Percentiles rank a stretch among this genome's conserved stretches.
phyloP scores from a whole-genome alignment of 306 rosid species.

The Dryas octopetala region DNA sequence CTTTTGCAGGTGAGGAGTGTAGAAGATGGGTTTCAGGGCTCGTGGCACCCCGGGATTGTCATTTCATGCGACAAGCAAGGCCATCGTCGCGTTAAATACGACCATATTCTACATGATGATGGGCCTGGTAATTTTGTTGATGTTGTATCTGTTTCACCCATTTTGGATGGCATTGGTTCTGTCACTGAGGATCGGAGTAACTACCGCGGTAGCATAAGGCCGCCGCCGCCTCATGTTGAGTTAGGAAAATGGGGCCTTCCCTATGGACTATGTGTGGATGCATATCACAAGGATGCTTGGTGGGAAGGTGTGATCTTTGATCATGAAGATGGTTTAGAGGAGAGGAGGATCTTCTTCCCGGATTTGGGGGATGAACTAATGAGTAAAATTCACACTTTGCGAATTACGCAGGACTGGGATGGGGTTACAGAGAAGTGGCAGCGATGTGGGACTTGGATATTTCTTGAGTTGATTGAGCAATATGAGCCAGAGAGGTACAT shows the following conservation, averaged over 20 bases:
- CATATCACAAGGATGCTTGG: conserved; percentile 67
- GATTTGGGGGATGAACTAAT: conserved; percentile 79
- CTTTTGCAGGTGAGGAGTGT: no score
- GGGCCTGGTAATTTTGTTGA: no score
- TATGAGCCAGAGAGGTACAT: conserved; percentile 35
- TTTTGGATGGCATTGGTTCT: conserved; percentile 42
- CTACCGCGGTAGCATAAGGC: conserved; percentile 59
- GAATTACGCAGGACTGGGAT: conserved; percentile 79
- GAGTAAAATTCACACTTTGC: conserved; percentile 30
- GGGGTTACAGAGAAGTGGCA: conserved; percentile 58
- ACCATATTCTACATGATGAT: no score
- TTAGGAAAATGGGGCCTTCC: conserved; percentile 34
- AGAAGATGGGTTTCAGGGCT: no score
- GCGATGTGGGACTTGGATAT: conserved; percentile 63
- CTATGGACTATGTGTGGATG: conserved; percentile 85
- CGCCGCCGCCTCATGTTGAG: conserved; percentile 44
- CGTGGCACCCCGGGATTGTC: no score
- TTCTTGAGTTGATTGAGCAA: conserved; percentile 73
- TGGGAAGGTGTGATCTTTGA: conserved; percentile 96
- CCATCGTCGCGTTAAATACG: no score
- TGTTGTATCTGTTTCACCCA: conserved; percentile 43
- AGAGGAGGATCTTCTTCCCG: conserved; percentile 69
- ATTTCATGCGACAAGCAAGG: no score
- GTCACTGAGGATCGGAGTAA: conserved; percentile 6
- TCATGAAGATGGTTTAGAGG: conserved; percentile 46